phyloP scores from a whole-genome alignment of 2,329 filamentous ascomycete species.

The Microdochium paspali region DNA sequence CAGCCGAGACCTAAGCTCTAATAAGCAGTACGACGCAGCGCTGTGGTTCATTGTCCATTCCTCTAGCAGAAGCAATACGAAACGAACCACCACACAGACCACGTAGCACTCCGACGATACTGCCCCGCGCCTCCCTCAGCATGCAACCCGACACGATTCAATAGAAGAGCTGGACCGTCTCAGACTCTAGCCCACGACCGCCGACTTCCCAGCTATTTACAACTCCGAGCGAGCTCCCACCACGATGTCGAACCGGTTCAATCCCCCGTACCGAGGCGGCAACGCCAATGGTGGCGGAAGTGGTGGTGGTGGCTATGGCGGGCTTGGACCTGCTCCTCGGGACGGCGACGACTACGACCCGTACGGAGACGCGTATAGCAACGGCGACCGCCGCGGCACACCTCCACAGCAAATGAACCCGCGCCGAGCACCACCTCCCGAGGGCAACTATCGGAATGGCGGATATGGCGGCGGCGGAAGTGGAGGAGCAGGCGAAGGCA shows the following conservation, averaged over 20 bases:
- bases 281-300: constrained; percentile 27
- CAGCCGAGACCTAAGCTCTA: no score
- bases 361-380: constrained; percentile 34
- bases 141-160: background rate
- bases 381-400: constrained; percentile 29
- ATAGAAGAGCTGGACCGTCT: background rate
- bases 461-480: constrained; percentile 4
- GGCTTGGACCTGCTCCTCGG: constrained; percentile 11
- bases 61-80: no score
- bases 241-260: constrained; percentile 43
- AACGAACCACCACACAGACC: no score
- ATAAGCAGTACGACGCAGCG: no score
- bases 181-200: background rate
- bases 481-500: no score
- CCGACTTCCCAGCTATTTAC: background rate
- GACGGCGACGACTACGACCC: constrained; percentile 39
- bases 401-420: constrained; percentile 15
- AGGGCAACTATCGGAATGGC: constrained; percentile 16
- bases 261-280: constrained; percentile 33
- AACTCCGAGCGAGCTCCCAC: background rate
- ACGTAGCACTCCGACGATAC: no score
- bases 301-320: constrained; percentile 33
- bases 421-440: constrained; percentile 21
- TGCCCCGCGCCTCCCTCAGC: background rate
- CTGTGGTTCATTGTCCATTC: no score